These are phyloP conservation scores for Erysimum cheiranthoides DNA, from an alignment of 345 rosid genomes.

Conservation along the genomic window DNA sequence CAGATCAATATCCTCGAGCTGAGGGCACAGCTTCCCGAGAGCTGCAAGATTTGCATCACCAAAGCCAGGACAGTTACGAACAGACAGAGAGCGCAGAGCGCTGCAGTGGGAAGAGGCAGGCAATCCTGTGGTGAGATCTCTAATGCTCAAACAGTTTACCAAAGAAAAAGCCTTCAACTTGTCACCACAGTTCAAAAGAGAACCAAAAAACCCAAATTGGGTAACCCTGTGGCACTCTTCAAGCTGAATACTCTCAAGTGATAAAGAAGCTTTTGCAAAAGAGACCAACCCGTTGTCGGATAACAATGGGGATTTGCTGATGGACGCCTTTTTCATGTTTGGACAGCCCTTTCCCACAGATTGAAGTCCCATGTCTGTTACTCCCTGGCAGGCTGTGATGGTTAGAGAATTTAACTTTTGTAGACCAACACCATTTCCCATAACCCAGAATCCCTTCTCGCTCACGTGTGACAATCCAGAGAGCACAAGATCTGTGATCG, in stretches of 20 bases:
- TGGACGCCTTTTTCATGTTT: constrained; percentile 64
- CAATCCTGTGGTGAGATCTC: constrained; percentile 54
- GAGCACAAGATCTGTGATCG: constrained; percentile 71
- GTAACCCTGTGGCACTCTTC: constrained; percentile 97
- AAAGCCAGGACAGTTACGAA: constrained; percentile 87
- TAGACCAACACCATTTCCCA: constrained; percentile 87
- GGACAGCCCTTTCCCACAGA: constrained; percentile 87
- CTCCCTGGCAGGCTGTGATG: constrained; percentile 70
- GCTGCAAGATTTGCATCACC: constrained; percentile 70
- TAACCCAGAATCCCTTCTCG: constrained; percentile 96
- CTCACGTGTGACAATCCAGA: constrained; percentile 62
- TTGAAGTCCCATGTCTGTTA: constrained; percentile 78
- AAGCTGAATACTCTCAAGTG: constrained; percentile 79
- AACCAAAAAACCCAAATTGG: constrained; percentile 83
- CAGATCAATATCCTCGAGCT: constrained; percentile 67
- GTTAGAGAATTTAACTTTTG: constrained; percentile 74
- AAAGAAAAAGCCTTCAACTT: constrained; percentile 73
- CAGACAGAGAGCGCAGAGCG: constrained; percentile 63
- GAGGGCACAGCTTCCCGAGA: constrained; percentile 82
- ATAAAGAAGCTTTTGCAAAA: constrained; percentile 63
- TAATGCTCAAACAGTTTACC: constrained; percentile 74
- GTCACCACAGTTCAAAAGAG: constrained; percentile 70
- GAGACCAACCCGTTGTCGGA: constrained; percentile 86
- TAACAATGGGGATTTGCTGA: constrained; percentile 60
- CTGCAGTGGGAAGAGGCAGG: constrained; percentile 54